These are phyloP conservation scores for Rostrohypoxylon terebratum DNA, from an alignment of 495 filamentous ascomycete species.

Conservation along the genomic window DNA sequence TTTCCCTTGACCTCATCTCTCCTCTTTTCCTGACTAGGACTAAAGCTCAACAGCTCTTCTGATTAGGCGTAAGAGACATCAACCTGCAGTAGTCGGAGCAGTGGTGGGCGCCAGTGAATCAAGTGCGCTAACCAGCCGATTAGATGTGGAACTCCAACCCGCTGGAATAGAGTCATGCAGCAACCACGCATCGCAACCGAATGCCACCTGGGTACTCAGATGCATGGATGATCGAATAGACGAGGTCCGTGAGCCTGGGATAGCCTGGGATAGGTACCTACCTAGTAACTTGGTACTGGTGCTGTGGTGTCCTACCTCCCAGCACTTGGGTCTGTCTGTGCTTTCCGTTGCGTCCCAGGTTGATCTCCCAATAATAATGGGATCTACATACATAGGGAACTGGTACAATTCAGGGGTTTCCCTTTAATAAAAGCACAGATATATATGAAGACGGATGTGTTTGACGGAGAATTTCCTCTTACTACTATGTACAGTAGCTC, in stretches of 20 bases:
- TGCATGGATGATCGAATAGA: conserved; percentile 41
- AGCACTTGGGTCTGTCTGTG: conserved; percentile 32
- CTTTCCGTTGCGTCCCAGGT: conserved; percentile 24
- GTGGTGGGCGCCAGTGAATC: conserved; percentile 22
- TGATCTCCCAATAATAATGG: conserved; percentile 33
- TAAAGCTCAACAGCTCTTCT: conserved; percentile 20
- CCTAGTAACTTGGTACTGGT: background rate
- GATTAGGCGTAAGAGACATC: conserved; percentile 24
- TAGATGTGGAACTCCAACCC: conserved; percentile 26
- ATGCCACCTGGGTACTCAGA: conserved; percentile 33
- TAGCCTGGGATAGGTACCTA: background rate
- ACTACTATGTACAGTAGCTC: no score
- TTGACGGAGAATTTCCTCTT: conserved; percentile 4
- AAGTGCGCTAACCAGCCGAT: conserved; percentile 26
- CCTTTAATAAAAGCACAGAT: conserved; percentile 23
- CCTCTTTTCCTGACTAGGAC: conserved; percentile 28
- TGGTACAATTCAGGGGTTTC: conserved; percentile 37
- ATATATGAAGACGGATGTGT: conserved; percentile 3
- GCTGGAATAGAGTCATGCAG: conserved; percentile 20
- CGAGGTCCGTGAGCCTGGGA: conserved; percentile 41
- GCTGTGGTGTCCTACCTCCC: conserved; percentile 8
- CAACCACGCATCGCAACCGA: conserved; percentile 36
- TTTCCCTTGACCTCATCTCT: conserved; percentile 14
- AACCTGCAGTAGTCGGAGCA: conserved; percentile 23
- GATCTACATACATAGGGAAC: conserved; percentile 42